Evolutionary conservation across 768 basidiomycete species (phyloP).

Genomic region (Rickenella mellea): DNA sequence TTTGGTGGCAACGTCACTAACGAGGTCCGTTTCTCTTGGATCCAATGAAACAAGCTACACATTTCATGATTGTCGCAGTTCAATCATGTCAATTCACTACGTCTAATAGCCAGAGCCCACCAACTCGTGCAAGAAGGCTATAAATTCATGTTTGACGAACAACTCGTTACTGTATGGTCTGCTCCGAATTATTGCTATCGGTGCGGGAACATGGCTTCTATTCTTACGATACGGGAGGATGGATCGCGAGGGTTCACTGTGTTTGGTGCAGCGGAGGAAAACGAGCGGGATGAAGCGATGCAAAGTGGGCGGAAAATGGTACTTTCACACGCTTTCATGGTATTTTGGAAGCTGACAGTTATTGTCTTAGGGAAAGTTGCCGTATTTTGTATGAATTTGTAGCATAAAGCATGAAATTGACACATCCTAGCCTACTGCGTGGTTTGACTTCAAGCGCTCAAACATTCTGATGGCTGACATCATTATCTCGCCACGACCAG

Average conservation of each 20-base stretch:
- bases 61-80: slow-evolving; percentile 60
- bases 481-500: too few species aligned
- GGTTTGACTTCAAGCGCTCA: too few species aligned
- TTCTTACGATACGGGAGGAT: slow-evolving; percentile 73
- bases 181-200: slow-evolving; percentile 84
- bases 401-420: too few species aligned
- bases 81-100: slow-evolving; percentile 84
- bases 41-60: not conserved
- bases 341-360: not conserved
- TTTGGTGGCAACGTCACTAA: slow-evolving; percentile 81
- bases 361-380: slow-evolving; percentile 23
- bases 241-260: slow-evolving; percentile 66
- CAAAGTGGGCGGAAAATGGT: slow-evolving; percentile 63
- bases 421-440: too few species aligned
- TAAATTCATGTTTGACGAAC: slow-evolving; percentile 94
- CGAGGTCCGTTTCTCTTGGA: slow-evolving; percentile 41
- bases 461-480: too few species aligned
- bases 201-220: slow-evolving; percentile 86
- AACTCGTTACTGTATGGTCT: slow-evolving; percentile 89
- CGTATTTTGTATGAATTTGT: slow-evolving; percentile 26
- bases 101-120: slow-evolving; percentile 88
- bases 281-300: slow-evolving; percentile 75
- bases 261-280: slow-evolving; percentile 83
- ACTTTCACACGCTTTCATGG: slow-evolving; percentile 18
- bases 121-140: slow-evolving; percentile 94